Conservation (phyloP, 495 filamentous ascomycete species). For the Astrothelium macrocarpum region DNA sequence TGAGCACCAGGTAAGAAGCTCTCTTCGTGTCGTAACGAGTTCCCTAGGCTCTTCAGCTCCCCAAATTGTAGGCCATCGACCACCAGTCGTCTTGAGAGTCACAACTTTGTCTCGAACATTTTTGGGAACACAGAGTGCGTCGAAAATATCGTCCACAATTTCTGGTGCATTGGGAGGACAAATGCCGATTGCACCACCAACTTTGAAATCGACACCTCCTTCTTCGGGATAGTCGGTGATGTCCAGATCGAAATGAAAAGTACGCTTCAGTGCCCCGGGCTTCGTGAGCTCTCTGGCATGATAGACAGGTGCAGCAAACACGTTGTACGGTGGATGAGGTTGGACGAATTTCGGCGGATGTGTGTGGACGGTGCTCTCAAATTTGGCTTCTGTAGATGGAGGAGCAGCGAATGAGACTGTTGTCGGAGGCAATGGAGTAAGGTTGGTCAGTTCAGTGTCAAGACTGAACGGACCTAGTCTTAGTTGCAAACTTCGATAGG, state of each 20-base stretch:
- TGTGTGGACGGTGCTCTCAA: slow-evolving; percentile 34
- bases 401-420: slow-evolving; percentile 54
- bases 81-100: slow-evolving; percentile 61
- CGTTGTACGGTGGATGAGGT: slow-evolving; percentile 87
- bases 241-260: slow-evolving; percentile 93
- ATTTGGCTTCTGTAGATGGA: slow-evolving; percentile 22
- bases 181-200: slow-evolving; percentile 90
- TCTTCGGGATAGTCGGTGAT: slow-evolving; percentile 91
- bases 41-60: slow-evolving; percentile 79
- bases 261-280: slow-evolving; percentile 89
- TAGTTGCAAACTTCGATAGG: slow-evolving; percentile 67
- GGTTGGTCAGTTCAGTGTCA: slow-evolving; percentile 56
- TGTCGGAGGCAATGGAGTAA: slow-evolving; percentile 62
- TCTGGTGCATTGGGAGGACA: slow-evolving; percentile 73
- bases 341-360: slow-evolving; percentile 85
- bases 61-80: slow-evolving; percentile 97
- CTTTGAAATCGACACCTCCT: slow-evolving; percentile 82
- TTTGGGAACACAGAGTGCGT: slow-evolving; percentile 65
- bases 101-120: slow-evolving; percentile 74
- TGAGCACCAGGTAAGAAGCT: slow-evolving; percentile 87
- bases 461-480: slow-evolving; percentile 63
- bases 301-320: slow-evolving; percentile 76
- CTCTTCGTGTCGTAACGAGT: slow-evolving; percentile 76
- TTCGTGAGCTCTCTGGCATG: slow-evolving; percentile 77
- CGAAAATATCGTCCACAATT: slow-evolving; percentile 73